phyloP scores from a whole-genome alignment of 768 basidiomycete genomes.

The Lentinula sp. region DNA sequence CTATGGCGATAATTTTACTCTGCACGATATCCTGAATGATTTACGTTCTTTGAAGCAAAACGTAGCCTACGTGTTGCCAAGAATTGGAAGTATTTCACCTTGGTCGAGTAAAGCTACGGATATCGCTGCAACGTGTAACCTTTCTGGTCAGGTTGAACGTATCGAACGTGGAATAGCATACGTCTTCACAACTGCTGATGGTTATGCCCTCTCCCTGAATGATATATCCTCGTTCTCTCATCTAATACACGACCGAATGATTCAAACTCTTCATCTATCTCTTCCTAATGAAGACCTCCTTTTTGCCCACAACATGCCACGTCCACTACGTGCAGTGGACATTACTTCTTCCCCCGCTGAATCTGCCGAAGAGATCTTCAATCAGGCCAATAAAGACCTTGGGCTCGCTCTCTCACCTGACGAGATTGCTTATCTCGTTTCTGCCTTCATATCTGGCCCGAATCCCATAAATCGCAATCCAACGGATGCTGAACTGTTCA shows the following conservation, averaged over 20 bases:
- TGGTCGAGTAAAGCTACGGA: slow-evolving; percentile 99
- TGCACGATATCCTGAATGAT: slow-evolving; percentile 34
- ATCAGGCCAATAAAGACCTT: slow-evolving; percentile 72
- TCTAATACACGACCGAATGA: slow-evolving; percentile 95
- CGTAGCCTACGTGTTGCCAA: slow-evolving; percentile 70
- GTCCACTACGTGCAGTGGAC: slow-evolving; percentile 67
- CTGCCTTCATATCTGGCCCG: slow-evolving; percentile 75
- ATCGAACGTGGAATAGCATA: slow-evolving; percentile 83
- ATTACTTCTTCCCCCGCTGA: slow-evolving; percentile 29
- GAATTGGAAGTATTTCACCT: slow-evolving; percentile 90
- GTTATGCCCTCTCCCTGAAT: slow-evolving; percentile 32
- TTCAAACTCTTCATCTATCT: slow-evolving; percentile 62
- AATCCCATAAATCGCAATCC: slow-evolving; percentile 74
- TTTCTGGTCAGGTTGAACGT: slow-evolving; percentile 65
- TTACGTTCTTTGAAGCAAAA: slow-evolving; percentile 29
- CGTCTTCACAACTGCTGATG: slow-evolving; percentile 45
- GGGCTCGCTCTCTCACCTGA: slow-evolving; percentile 87
- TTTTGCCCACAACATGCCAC: slow-evolving; percentile 57
- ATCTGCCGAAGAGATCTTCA: slow-evolving; percentile 56
- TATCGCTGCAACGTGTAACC: slow-evolving; percentile 83
- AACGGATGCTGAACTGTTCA: slow-evolving; percentile 97
- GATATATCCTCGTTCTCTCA: slow-evolving; percentile 54
- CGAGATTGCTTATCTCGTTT: slow-evolving; percentile 89
- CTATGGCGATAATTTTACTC: slow-evolving; percentile 75
- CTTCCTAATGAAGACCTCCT: slow-evolving; percentile 53